phyloP scores from a whole-genome alignment of 1,139 yeast genomes.

The Nakaseomyces glabratus region DNA sequence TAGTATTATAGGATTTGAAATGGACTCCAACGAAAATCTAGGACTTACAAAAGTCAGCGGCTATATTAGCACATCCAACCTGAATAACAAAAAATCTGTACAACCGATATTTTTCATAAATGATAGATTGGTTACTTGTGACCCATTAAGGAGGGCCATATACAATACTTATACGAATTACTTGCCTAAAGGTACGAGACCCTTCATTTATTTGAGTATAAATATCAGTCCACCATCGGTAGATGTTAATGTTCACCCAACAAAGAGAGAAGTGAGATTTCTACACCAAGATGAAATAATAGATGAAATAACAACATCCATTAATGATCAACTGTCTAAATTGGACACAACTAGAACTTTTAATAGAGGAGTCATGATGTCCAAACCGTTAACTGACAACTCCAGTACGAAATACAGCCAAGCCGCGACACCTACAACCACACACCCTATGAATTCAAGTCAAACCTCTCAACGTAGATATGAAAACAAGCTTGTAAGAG shows the following conservation, averaged over 20 bases:
- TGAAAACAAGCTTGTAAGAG: conserved; percentile 63
- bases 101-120: conserved; percentile 79
- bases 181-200: conserved; percentile 71
- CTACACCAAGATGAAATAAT: conserved; percentile 80
- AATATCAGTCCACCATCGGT: conserved; percentile 57
- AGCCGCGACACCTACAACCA: conserved; percentile 7
- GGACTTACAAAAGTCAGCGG: conserved; percentile 52
- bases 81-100: conserved; percentile 52
- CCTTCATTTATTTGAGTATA: conserved; percentile 69
- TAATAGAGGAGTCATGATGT: conserved; percentile 34
- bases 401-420: background rate
- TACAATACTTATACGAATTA: conserved; percentile 53
- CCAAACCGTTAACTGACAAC: conserved; percentile 2
- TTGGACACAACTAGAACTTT: conserved; percentile 65
- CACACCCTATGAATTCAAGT: conserved; percentile 25
- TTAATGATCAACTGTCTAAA: conserved; percentile 46
- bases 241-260: conserved; percentile 94
- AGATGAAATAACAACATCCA: conserved; percentile 42
- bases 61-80: conserved; percentile 63
- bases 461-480: conserved; percentile 31
- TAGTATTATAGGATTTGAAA: conserved; percentile 41
- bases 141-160: conserved; percentile 66
- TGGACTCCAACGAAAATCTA: conserved; percentile 28
- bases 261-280: conserved; percentile 86
- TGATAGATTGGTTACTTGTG: conserved; percentile 72